These are phyloP conservation scores for Sanguinoderma infundibulare DNA, from an alignment of 1,284 basidiomycete species.

Conservation along the genomic window DNA sequence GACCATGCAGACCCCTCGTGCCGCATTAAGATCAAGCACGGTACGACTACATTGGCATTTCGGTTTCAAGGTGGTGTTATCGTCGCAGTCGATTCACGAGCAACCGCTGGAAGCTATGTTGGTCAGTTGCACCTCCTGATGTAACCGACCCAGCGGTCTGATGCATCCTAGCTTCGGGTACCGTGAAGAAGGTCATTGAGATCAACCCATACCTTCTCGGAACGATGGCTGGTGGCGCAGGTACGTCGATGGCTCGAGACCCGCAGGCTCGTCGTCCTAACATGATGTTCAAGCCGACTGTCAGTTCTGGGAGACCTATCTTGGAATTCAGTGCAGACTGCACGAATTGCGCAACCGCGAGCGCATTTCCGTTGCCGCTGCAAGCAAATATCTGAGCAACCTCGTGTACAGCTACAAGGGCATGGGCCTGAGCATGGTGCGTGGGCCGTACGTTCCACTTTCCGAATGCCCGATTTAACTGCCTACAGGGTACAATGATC, in stretches of 20 bases:
- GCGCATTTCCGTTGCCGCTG: slow-evolving; percentile 97
- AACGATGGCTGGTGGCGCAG: slow-evolving; percentile 99
- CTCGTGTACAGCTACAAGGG: slow-evolving; percentile 99
- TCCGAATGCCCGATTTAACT: background rate
- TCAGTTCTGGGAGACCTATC: slow-evolving; percentile 98
- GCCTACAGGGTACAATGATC: slow-evolving; percentile 93
- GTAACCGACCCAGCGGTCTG: background rate
- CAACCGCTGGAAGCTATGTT: slow-evolving; percentile 96
- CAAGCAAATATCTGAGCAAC: slow-evolving; percentile 97
- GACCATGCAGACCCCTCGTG: slow-evolving; percentile 92
- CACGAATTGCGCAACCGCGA: slow-evolving; percentile 98
- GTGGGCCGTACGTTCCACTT: slow-evolving; percentile 27
- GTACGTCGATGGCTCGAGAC: no score
- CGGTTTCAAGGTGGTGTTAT: slow-evolving; percentile 97
- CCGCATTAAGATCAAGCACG: slow-evolving; percentile 98
- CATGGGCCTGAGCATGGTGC: slow-evolving; percentile 97
- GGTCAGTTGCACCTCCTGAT: slow-evolving; percentile 55
- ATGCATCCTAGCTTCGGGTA: slow-evolving; percentile 76
- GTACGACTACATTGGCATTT: slow-evolving; percentile 98
- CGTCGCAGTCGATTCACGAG: slow-evolving; percentile 96
- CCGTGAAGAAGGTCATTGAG: slow-evolving; percentile 99
- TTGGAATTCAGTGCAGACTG: slow-evolving; percentile 96
- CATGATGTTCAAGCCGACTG: slow-evolving; percentile 72
- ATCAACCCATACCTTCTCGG: slow-evolving; percentile 99
- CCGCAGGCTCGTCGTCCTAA: slow-evolving; percentile 15